Base-by-base conservation (phyloP, 805 yeast species). In the Candida anglica region DNA sequence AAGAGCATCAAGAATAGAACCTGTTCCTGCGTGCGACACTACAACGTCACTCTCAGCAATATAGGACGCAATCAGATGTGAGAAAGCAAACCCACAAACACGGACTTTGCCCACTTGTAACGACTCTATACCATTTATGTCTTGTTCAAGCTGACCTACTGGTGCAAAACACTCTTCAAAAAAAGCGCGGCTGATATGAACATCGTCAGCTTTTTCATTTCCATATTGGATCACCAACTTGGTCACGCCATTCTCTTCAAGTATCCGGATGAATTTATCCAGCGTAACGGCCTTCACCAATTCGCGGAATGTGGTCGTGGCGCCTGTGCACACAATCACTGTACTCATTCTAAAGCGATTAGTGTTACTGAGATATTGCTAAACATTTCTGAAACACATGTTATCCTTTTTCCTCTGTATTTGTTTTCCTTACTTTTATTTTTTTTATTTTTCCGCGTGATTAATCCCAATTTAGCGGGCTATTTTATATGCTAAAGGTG, bases 11-110 rank as follows among this genome's bases (percentile, higher is more conserved):
- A 93, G 56, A 6, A 91, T 84, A 0, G 96, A 86, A 2, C 98
- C 98, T 0, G 98, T 86, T 1, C 83, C 83, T 0, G 95, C 97
- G 53, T 93, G 98, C 0, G 96, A 79, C 9, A 93, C 71, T 8
- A 91, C 85, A 27, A 86, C 44, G 32, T 77, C 77, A 2, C 79
- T 65, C 1, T 50, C 24, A 0, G 44, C 30, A 2, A 86, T 73
- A 37, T 69, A 65, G 0, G 56, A 15, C 9, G 37, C 36, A 18
- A 66, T 51, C n/a, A 52, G 37, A 6, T 39, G 11, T 9, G 61
- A 43, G 43, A 47, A 65, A 0, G 63, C 57, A 30, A 65, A 59
- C 19, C 52, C 53, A 9, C 39, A 34, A 14, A 60, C 20, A 19
- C 36, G 33, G 15, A 58, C 39, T 2, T 25, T 15, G 15, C 13